A percentile compares a stretch with the other conserved stretches of the same genome.
Evolutionary conservation across 176 grass and related monocot species (phyloP).

Genomic region (Avena insularis): DNA sequence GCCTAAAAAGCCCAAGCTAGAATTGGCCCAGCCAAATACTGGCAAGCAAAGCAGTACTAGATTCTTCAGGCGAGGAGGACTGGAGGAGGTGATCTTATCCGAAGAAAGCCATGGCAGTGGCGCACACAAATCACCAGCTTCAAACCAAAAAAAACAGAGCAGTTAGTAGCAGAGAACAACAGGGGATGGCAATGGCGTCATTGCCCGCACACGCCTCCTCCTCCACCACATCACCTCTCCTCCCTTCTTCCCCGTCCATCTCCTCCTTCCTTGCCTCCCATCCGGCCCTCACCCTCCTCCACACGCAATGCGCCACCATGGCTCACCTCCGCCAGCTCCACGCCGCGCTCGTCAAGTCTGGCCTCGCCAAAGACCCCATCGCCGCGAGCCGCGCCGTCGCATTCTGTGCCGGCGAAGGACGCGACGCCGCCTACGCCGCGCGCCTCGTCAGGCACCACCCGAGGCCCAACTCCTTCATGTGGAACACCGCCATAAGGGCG

Average conservation of each 20-base stretch:
- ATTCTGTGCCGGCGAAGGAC: constrained; percentile 53
- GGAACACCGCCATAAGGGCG: constrained; percentile 68
- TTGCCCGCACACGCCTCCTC: constrained; percentile 4
- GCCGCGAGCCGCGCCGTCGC: constrained; percentile 66
- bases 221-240: constrained; percentile 8
- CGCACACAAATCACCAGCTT: not conserved
- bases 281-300: constrained; percentile 56
- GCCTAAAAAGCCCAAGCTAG: not conserved
- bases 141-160: not conserved
- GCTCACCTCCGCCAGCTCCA: constrained; percentile 75
- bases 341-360: constrained; percentile 64
- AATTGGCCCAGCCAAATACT: not conserved
- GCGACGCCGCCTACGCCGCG: constrained; percentile 51
- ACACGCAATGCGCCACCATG: constrained; percentile 69
- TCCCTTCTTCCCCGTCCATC: constrained; percentile 55
- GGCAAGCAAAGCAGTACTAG: not conserved
- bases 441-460: constrained; percentile 62
- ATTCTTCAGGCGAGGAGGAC: not conserved
- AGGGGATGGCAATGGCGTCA: constrained; percentile 43
- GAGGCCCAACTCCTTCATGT: constrained; percentile 74
- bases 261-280: constrained; percentile 63
- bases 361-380: constrained; percentile 64
- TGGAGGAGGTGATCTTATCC: constrained; percentile 33
- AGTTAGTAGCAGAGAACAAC: not conserved
- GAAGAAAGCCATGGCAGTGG: not conserved